Conservation (phyloP, 225 moss, liverwort and hornwort genomes). For the Physcomitrellopsis africana region DNA sequence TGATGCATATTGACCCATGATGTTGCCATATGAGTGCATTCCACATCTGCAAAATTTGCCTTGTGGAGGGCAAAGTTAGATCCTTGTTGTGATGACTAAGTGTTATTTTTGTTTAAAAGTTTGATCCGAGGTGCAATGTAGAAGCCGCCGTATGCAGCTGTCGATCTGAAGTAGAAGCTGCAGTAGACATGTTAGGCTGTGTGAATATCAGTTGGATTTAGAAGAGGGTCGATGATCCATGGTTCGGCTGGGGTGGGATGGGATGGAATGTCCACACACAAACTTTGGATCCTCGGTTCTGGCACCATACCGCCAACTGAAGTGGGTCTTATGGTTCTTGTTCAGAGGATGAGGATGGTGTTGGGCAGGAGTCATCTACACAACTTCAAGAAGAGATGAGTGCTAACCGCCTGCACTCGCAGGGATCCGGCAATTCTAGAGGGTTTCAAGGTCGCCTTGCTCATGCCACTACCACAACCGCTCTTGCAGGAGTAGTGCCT, state of each 20-base stretch:
- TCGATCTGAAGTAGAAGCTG: background rate
- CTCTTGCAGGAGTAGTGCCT: conserved; percentile 29
- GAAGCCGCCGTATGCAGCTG: conserved; percentile 23
- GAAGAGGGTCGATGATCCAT: conserved; percentile 14
- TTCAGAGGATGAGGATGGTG: conserved; percentile 81
- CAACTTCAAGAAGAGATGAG: conserved; percentile 64
- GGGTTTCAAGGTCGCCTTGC: conserved; percentile 47
- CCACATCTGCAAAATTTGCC: conserved; percentile 30
- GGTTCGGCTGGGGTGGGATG: background rate
- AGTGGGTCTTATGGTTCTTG: conserved; percentile 64
- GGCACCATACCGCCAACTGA: conserved; percentile 50
- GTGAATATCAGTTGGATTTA: conserved; percentile 5
- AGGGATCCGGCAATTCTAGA: conserved; percentile 70
- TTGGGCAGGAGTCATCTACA: conserved; percentile 63
- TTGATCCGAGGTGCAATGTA: conserved; percentile 26
- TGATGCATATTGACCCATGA: conserved; percentile 45
- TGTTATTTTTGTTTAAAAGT: too few species aligned
- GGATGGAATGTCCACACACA: too few species aligned
- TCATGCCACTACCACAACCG: conserved; percentile 34
- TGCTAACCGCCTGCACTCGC: conserved; percentile 71
- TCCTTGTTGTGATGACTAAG: background rate
- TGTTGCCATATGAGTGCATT: conserved; percentile 31
- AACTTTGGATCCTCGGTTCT: conserved; percentile 38
- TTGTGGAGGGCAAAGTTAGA: conserved; percentile 21
- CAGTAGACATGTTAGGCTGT: conserved; percentile 12